phyloP scores from a whole-genome alignment of 2,329 filamentous ascomycete genomes.

The Phoma herbarum region DNA sequence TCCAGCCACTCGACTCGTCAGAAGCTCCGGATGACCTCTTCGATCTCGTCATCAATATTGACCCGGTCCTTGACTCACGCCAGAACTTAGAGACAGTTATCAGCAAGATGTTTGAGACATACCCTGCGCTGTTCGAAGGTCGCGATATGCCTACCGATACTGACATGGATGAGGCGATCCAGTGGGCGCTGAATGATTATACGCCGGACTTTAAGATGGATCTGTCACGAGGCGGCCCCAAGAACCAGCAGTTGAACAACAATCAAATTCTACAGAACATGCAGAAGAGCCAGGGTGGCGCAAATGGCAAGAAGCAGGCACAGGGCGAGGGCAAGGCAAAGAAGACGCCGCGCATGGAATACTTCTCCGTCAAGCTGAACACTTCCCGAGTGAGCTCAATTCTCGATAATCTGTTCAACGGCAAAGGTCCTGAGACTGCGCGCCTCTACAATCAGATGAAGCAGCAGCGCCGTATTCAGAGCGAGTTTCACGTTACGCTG shows the following conservation, averaged over 20 bases:
- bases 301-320: constrained; percentile 21
- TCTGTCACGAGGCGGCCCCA: constrained; percentile 64
- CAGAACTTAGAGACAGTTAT: constrained; percentile 86
- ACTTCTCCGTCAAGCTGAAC: constrained; percentile 68
- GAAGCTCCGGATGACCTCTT: constrained; percentile 80
- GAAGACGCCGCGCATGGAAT: constrained; percentile 65
- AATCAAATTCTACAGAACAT: constrained; percentile 44
- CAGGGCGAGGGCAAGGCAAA: constrained; percentile 57
- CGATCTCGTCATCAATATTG: constrained; percentile 83
- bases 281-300: constrained; percentile 40
- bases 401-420: constrained; percentile 75
- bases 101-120: constrained; percentile 73
- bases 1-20: constrained; percentile 76
- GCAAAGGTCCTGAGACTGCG: constrained; percentile 62
- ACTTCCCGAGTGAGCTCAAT: constrained; percentile 61
- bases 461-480: constrained; percentile 77
- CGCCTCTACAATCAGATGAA: constrained; percentile 79
- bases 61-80: constrained; percentile 79
- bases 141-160: constrained; percentile 71
- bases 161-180: constrained; percentile 81
- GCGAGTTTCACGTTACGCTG: constrained; percentile 91
- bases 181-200: constrained; percentile 78
- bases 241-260: constrained; percentile 45
- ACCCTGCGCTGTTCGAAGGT: constrained; percentile 75
- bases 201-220: constrained; percentile 78